Evolutionary conservation across 805 yeast genomes (phyloP), one percentile per base, ranked within the genome.

Genomic region (Lipomyces anomalus): DNA sequence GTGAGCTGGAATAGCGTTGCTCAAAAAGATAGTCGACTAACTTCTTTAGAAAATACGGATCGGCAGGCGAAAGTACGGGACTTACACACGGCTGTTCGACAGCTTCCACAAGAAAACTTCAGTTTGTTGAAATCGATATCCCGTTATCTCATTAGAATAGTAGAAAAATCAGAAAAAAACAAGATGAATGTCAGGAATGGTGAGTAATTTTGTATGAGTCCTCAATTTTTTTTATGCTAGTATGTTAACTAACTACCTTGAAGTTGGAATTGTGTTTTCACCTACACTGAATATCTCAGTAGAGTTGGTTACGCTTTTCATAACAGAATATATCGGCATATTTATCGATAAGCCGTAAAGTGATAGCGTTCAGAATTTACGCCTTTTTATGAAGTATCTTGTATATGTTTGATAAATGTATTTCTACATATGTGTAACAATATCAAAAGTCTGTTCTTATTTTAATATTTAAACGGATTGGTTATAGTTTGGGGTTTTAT

Each of bases 121-220:
- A 79, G 82, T 50, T 68, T 83, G 18, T 69, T 87, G 58, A 75
- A 67, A 52, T 79, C 76, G 6, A 64, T 89, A n/a, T 79, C 86
- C 61, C 76, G 74, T 46, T 79, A 84, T 53, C 68, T 90, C 62
- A 67, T 74, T 22, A 74, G 78, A 47, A 84, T 89, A 37, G 72
- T 81, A 39, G 70, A 75, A 35, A 74, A 80, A 56, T 73, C 71
- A 48, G 74, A 75, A 11, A 65, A 68, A 47, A 90, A 89, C 67
- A 80, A 87, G 64, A 90, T 90, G 98, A 83, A 82, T 48, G 66
- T 84, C 47, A 72, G 84, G 54, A 90, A 92, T 58, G 55, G 51
- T 50, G 23, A 9, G 53, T 28, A 28, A 4, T 21, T 44, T 26
- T 35, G 17, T 26, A 18, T 13, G 4, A 20, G 18, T 16, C 11